Percentiles rank a stretch among this genome's conserved stretches.
phyloP scores from a whole-genome alignment of 2,329 filamentous ascomycete genomes.

The Fusarium anguioides region DNA sequence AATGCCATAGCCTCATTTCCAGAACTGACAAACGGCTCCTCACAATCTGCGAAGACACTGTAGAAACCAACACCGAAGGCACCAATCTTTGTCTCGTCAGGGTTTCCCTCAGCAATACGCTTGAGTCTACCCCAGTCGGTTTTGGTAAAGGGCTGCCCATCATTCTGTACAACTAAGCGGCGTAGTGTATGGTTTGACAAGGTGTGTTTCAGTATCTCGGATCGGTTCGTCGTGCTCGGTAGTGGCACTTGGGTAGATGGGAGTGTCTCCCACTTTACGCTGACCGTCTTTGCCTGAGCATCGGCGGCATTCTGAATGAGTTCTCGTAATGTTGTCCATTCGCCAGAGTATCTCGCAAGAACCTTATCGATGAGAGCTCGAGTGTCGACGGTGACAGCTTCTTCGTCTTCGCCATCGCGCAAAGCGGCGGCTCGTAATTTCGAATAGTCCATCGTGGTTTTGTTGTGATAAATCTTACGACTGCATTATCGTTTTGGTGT shows the following conservation, averaged over 20 bases:
- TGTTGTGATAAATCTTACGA: constrained; percentile 18
- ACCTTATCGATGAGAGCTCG: constrained; percentile 98
- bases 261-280: constrained; percentile 90
- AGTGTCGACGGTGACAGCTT: constrained; percentile 98
- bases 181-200: constrained; percentile 87
- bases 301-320: constrained; percentile 99
- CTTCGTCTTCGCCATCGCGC: constrained; percentile 87
- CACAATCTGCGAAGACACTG: constrained; percentile 97
- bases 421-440: constrained; percentile 88
- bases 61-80: constrained; percentile 99
- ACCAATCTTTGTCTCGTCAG: constrained; percentile 98
- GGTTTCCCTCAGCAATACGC: constrained; percentile 98
- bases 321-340: constrained; percentile 91
- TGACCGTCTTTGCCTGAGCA: constrained; percentile 88
- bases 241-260: constrained; percentile 84
- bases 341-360: constrained; percentile 92
- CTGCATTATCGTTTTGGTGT: constrained; percentile 29
- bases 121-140: constrained; percentile 96
- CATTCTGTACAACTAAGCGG: constrained; percentile 90
- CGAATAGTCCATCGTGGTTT: constrained; percentile 72
- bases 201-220: constrained; percentile 82
- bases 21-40: constrained; percentile 96
- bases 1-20: constrained; percentile 96
- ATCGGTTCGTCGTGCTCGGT: constrained; percentile 70
- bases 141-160: constrained; percentile 86